These are phyloP conservation scores for Colletotrichum sp. DNA, from an alignment of 2,329 filamentous ascomycete species.

Conservation along the genomic window DNA sequence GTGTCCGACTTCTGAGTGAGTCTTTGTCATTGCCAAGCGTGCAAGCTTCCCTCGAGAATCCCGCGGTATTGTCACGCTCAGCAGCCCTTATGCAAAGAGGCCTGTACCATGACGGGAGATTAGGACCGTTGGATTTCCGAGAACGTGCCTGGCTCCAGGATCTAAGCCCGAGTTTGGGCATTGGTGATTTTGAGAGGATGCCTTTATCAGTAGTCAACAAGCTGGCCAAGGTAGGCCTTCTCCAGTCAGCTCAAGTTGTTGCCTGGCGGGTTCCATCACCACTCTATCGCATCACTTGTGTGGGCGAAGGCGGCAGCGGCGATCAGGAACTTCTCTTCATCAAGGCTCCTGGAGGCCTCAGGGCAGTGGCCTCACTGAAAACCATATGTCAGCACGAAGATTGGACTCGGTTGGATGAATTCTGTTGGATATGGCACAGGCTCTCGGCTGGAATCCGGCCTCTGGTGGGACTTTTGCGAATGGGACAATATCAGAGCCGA, in stretches of 20 bases:
- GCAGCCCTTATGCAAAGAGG: background rate
- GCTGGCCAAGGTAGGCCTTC: background rate
- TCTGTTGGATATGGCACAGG: background rate
- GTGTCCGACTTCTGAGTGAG: background rate
- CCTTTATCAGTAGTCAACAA: background rate
- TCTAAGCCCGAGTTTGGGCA: background rate
- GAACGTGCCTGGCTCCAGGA: fast-evolving
- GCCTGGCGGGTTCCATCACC: background rate
- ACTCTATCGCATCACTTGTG: background rate
- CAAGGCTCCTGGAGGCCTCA: background rate
- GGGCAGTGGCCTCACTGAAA: background rate
- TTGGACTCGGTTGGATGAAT: background rate
- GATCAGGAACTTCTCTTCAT: background rate
- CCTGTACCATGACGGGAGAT: background rate
- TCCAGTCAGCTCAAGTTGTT: background rate
- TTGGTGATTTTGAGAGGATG: background rate
- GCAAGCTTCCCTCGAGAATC: background rate
- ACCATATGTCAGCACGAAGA: background rate
- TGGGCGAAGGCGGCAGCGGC: background rate
- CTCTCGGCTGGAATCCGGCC: background rate
- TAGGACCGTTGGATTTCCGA: background rate
- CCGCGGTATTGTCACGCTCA: background rate
- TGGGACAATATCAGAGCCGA: background rate
- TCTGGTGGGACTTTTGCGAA: background rate
- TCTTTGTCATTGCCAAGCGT: background rate